phyloP scores from a whole-genome alignment of 176 grass and related monocot genomes.

The maize (Zea mays) region Zm-B73-REFERENCE-NAM-5.0 NC_050102.1:19040501-19041000 shows the following conservation, averaged over 20 bases:
- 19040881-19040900: conserved; percentile 8
- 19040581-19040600: conserved; percentile 44
- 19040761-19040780: conserved; percentile 23
- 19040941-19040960: not conserved
- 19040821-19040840: conserved; percentile 54
- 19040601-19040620: conserved; percentile 4
- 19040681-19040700: conserved; percentile 44
- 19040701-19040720: conserved; percentile 55
- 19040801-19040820: conserved; percentile 10
- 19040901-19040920: conserved; percentile 11
- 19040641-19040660: not conserved
- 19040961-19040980: not conserved
- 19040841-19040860: conserved; percentile 66
- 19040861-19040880: conserved; percentile 37
- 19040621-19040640: conserved; percentile 23
- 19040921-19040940: not conserved
- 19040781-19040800: conserved; percentile 11
- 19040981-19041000: not conserved
- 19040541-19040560: conserved; percentile 33
- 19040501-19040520: not conserved
- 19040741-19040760: conserved; percentile 31
- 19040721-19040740: conserved; percentile 64
- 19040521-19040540: conserved; percentile 10
- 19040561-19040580: not conserved
- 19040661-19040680: conserved; percentile 50